Evolutionary conservation across 139 green algal genomes (phyloP), one percentile per base, ranked within the genome.

Genomic region (Choricystis sp.): DNA sequence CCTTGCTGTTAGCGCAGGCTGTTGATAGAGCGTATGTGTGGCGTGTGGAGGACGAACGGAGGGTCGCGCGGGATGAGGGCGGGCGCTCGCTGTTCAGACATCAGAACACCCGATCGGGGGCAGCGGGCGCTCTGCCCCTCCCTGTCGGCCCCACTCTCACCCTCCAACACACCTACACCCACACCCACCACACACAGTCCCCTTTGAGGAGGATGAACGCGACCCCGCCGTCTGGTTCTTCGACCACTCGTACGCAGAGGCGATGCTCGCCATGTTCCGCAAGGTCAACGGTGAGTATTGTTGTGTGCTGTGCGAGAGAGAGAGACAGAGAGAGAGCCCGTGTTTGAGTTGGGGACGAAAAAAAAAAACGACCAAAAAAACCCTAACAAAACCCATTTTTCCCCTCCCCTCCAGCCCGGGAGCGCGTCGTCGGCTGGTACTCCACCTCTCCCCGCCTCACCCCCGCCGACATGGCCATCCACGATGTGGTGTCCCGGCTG

Each of bases 181-280:
- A n/a, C n/a, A n/a, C n/a, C n/a, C n/a, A n/a, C 23, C 2, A 25
- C 23, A 27, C 56, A 57, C 85, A 89, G 88, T 99, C 31, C 94
- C 94, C 0, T 99, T 98, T 74, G 94, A 99, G 77, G 94, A 99
- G 70, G 93, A 99, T 70, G 89, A 96, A 27, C 82, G 88, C 29
- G 87, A 98, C 66, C 68, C 80, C n/a, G 81, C 48, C 61, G 98
- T 99, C 58, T 99, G 91, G 93, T 99, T 98, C 66, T 64, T 99
- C 60, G 94, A 99, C 72, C 93, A 99, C 81, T 92, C 76, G 64
- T 99, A 98, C 79, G 70, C 96, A 59, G 94, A 98, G 68, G 78
- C 78, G 52, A 99, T 99, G 90, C 95, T 81, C 70, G 64, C 71
- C 49, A 99, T 99, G 94, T 98, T 96, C 77, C 96, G 94, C 68